phyloP scores from a whole-genome alignment of 169 alveolate genomes.

The Plasmodium knowlesi region DNA sequence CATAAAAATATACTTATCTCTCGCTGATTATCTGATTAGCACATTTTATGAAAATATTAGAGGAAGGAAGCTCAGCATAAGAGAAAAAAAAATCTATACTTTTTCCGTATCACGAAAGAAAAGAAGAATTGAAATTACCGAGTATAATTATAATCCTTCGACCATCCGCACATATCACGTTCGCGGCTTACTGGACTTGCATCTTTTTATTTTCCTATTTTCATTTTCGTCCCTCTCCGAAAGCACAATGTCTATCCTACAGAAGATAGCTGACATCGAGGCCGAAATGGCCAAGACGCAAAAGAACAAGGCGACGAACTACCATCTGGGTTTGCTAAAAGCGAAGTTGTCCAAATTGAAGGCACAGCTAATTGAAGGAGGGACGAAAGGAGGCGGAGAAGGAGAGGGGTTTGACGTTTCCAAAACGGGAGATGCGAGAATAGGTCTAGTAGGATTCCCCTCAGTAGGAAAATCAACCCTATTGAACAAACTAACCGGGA shows the following conservation, averaged over 20 bases:
- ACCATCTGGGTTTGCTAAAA: constrained; percentile 97
- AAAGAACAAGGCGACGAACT: constrained; percentile 98
- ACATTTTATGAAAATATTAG: not conserved
- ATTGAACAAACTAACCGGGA: constrained; percentile 96
- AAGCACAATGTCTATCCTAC: constrained; percentile 88
- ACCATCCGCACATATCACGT: not conserved
- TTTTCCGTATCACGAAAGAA: not conserved
- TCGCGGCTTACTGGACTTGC: not conserved
- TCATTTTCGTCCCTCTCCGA: not conserved
- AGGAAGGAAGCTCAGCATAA: not conserved
- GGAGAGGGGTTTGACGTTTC: constrained; percentile 88
- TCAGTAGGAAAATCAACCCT: constrained; percentile 99
- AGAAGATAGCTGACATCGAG: constrained; percentile 97
- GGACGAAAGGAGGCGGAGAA: constrained; percentile 87
- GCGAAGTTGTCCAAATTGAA: constrained; percentile 96
- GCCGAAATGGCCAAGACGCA: constrained; percentile 99
- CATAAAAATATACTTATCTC: not conserved
- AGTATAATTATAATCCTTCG: too few relatives aligned
- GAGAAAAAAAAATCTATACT: not conserved
- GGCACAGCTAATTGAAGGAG: constrained; percentile 94
- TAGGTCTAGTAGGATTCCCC: constrained; percentile 99
- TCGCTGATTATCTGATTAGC: not conserved
- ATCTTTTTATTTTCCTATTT: not conserved
- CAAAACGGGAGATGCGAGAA: constrained; percentile 99
- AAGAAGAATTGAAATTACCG: not conserved